phyloP scores from a whole-genome alignment of 2,329 filamentous ascomycete genomes.

The Botrytis galanthina region DNA sequence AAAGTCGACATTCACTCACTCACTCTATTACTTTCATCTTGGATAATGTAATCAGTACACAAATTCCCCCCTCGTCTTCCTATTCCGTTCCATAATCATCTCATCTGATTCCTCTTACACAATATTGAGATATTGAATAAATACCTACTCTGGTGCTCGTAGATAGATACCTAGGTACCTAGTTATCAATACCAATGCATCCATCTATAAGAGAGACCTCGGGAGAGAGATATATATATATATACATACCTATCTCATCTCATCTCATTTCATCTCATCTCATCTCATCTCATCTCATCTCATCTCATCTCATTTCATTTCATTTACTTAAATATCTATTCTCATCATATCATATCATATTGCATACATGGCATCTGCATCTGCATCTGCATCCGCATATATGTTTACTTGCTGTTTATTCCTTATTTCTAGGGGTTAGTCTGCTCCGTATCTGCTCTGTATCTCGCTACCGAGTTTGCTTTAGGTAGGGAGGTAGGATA shows the following conservation, averaged over 20 bases:
- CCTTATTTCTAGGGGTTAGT: not conserved
- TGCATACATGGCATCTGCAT: too few relatives aligned
- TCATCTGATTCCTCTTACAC: not conserved
- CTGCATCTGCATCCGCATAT: too few relatives aligned
- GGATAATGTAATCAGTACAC: not conserved
- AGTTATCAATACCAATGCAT: not conserved
- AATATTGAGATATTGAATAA: not conserved
- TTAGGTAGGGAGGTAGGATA: too few relatives aligned
- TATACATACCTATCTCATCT: not conserved
- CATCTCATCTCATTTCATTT: too few relatives aligned
- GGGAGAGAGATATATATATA: too few relatives aligned
- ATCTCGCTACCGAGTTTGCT: not conserved
- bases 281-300: too few relatives aligned
- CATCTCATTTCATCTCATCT: too few relatives aligned
- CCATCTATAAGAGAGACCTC: not conserved
- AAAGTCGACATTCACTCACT: not conserved
- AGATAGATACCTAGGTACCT: rapidly evolving
- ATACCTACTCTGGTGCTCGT: too few relatives aligned
- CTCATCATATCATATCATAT: too few relatives aligned
- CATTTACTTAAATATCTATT: too few relatives aligned
- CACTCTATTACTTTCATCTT: not conserved
- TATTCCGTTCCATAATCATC: not conserved
- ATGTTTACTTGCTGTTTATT: rapidly evolving
- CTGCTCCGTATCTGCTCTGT: too few relatives aligned
- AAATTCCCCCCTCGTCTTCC: not conserved